Base-by-base conservation (phyloP, 2,329 filamentous ascomycete genomes). In the Penicillium sp. region DNA sequence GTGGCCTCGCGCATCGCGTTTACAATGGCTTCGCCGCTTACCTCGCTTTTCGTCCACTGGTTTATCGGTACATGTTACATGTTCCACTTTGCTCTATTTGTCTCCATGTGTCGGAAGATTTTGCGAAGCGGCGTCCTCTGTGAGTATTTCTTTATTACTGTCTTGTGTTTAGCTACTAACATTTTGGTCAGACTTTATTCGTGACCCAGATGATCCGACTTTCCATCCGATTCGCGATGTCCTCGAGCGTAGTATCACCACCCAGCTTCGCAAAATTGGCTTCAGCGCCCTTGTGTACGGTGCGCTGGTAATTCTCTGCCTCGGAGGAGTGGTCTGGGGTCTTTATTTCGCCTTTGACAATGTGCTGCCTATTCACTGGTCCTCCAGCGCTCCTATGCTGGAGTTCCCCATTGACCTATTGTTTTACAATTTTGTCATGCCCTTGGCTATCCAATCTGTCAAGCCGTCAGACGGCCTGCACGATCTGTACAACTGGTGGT, bases 81-180 rank as follows among this genome's bases (percentile, higher is more conserved):
- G 94, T 98, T 98, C 72, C 93, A 98, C 66, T 98, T 98, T 66
- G 93, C 93, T 4, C 79, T 98, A 3, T 98, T 98, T 65, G 93
- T 98, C 14, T 94, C 90, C 46, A 97, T 98, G 90, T 98, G 93
- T 69, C 85, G 93, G 52, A 96, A 95, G 73, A 95, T 97, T 49
- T 87, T 98, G 85, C 85, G 93, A 53, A 89, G 83, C 57, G 93
- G 93, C 42, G 93, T 98, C 32, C 76, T 98, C 49, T 97, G 85
- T 88, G 75, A 79, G 84, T 77, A 36, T 24, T 20, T 34, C 18
- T 40, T 34, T 24, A 20, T 2, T 3, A 3, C 29, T 13, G 8
- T 23, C 35, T n/a, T 39, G 9, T 34, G 8, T 14, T 36, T 1
- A 1, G 4, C 22, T 31, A 9, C 47, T 54, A 43, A 54, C 18